Base-by-base conservation (phyloP, 2,329 filamentous ascomycete genomes). In the Claviceps sp. region DNA sequence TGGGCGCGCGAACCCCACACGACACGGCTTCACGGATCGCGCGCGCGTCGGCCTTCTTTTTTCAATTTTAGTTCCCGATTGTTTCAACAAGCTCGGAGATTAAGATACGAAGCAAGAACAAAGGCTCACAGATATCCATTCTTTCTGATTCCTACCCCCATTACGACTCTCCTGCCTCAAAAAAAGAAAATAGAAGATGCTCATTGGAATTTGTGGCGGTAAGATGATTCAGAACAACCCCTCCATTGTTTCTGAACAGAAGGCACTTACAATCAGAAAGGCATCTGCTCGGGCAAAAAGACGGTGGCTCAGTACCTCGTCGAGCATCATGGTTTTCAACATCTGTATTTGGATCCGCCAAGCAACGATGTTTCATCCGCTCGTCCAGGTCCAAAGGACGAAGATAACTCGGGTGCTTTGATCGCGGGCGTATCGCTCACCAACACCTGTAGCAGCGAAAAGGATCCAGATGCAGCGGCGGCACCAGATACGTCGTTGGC, bases 241-340 rank as follows among this genome's bases (percentile, higher is more conserved):
- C 44, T 43, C 47, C 39, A 14, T 24, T 50, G 51, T 46, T 16
- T n/a, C 22, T 45, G 24, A n/a, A 34, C 30, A 11, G 30, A 34
- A 34, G 30, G 10, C 30, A 34, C 30, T 34, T 34, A 34, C 30
- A 11, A 34, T 34, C 30, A 11, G 5, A 37, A 62, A 93, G 90
- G 87, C 62, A 91, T 96, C 61, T 97, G 90, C 72, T 84, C 91
- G 48, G 93, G 93, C 62, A 97, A 96, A 72, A 84, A 82, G 64
- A 88, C 89, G 10, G 87, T 97, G 57, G 89, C 89, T 53, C 80
- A 87, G 51, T 96, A 95, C 65, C 80, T 98, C 8, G 80, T 90
- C 57, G 79, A 89, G 57, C 80, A 90, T 57, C 86, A 96, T 68
- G 82, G 80, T 55, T 98, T 97, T 70, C 81, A 78, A 55, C 80